Conservation (phyloP, 2,329 filamentous ascomycete species). For the Fusarium metavorans region DNA sequence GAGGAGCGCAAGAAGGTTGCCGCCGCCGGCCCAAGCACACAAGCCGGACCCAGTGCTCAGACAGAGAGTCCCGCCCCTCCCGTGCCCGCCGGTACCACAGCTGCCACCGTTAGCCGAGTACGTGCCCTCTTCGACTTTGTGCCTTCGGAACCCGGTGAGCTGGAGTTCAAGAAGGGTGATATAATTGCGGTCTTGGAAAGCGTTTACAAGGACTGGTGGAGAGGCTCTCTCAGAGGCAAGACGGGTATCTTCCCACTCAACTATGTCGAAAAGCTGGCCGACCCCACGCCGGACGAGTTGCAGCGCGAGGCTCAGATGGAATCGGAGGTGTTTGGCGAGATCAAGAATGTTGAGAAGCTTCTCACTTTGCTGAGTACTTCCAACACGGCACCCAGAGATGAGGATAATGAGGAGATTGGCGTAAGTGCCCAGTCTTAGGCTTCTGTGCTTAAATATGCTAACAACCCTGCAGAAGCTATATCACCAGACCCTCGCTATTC, state of each 20-base stretch:
- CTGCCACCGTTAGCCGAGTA: constrained; percentile 94
- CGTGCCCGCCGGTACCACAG: constrained; percentile 86
- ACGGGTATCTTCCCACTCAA: constrained; percentile 98
- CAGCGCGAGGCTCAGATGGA: constrained; percentile 98
- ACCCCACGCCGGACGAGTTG: constrained; percentile 93
- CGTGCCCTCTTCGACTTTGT: constrained; percentile 94
- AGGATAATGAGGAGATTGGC: constrained; percentile 98
- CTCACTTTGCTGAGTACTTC: constrained; percentile 92
- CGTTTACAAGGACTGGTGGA: constrained; percentile 99
- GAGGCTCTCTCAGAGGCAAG: constrained; percentile 91
- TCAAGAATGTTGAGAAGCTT: constrained; percentile 75
- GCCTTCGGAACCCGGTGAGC: constrained; percentile 91
- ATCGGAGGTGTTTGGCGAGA: constrained; percentile 73
- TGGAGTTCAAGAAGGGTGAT: constrained; percentile 96
- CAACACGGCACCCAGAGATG: constrained; percentile 80
- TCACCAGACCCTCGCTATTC: constrained; percentile 92
- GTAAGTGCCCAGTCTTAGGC: constrained; percentile 55
- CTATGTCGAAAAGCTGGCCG: constrained; percentile 96
- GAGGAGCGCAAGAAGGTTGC: constrained; percentile 73
- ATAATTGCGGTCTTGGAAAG: constrained; percentile 97
- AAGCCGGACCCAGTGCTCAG: constrained; percentile 54
- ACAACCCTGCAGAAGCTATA: constrained; percentile 74
- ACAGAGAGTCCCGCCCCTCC: constrained; percentile 62
- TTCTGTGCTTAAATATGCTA: constrained; percentile 41
- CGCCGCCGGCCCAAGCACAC: constrained; percentile 48